Evolutionary conservation across 371 early-diverging fungal genomes (phyloP).

Genomic region (Mucor racemosus): DNA sequence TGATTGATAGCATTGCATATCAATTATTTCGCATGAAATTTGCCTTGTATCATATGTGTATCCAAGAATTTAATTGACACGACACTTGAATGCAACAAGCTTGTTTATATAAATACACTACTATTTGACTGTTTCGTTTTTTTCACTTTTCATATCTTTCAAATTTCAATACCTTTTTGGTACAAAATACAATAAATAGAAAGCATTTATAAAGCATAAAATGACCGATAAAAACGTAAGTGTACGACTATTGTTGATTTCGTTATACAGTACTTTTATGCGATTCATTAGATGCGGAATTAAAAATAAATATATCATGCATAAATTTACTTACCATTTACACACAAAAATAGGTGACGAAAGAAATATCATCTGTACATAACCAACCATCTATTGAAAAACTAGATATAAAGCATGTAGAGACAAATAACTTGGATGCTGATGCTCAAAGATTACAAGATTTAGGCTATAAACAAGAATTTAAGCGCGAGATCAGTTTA

Average conservation of each 20-base stretch:
- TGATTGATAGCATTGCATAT: background rate
- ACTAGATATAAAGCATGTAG: conserved; percentile 15
- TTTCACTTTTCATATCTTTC: background rate
- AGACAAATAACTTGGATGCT: conserved; percentile 27
- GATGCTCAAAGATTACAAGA: conserved; percentile 42
- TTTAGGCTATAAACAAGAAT: conserved; percentile 50
- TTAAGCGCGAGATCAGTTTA: conserved; percentile 42
- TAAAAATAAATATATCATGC: background rate
- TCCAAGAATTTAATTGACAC: background rate
- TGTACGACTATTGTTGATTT: background rate
- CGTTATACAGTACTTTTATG: no score
- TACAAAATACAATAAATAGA: background rate
- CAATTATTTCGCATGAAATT: background rate
- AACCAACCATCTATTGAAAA: conserved; percentile 1
- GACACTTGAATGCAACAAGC: background rate
- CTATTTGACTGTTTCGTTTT: background rate
- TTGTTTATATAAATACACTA: background rate
- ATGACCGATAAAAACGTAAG: background rate
- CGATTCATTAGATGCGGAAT: background rate
- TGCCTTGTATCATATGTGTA: background rate
- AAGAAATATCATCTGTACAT: background rate
- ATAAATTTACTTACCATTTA: background rate
- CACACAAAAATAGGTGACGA: background rate
- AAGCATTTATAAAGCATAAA: background rate
- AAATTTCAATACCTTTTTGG: background rate